Evolutionary conservation across 2,329 filamentous ascomycete species (phyloP).

Genomic region (Dryadomyces sulphureus): DNA sequence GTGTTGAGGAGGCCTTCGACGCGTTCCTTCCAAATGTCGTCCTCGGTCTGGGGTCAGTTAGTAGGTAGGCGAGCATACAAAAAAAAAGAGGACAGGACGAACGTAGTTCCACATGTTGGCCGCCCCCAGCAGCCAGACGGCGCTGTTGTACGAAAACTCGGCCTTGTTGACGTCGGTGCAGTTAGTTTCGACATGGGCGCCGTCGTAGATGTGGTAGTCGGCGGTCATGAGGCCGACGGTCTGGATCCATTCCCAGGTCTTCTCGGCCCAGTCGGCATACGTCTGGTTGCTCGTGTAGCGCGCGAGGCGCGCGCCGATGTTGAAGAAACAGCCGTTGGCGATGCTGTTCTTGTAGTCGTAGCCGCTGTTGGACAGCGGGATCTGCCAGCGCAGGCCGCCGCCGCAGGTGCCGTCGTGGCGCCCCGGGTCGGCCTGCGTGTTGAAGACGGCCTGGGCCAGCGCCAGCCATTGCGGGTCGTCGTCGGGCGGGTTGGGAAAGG

Average conservation of each 20-base stretch:
- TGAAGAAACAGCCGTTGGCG: slow-evolving; percentile 34
- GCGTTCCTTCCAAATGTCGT: slow-evolving; percentile 26
- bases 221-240: slow-evolving; percentile 34
- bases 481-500: slow-evolving; percentile 29
- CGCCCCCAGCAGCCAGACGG: slow-evolving; percentile 35
- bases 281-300: slow-evolving; percentile 43
- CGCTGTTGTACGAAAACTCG: slow-evolving; percentile 42
- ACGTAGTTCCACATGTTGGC: slow-evolving; percentile 44
- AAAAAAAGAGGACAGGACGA: slow-evolving; percentile 11
- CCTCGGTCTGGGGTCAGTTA: slow-evolving; percentile 8
- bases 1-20: slow-evolving; percentile 29
- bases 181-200: slow-evolving; percentile 31
- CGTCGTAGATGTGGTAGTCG: slow-evolving; percentile 45
- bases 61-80: too few species aligned
- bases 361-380: slow-evolving; percentile 45
- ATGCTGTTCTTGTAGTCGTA: slow-evolving; percentile 48
- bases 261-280: slow-evolving; percentile 39
- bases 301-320: slow-evolving; percentile 41
- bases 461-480: slow-evolving; percentile 32
- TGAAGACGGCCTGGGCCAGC: slow-evolving; percentile 43
- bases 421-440: slow-evolving; percentile 28
- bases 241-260: slow-evolving; percentile 41
- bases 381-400: slow-evolving; percentile 54
- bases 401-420: slow-evolving; percentile 41
- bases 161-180: slow-evolving; percentile 36